These are phyloP conservation scores for Lindgomyces ingoldianus DNA, from an alignment of 495 filamentous ascomycete genomes.

Conservation along the genomic window DNA sequence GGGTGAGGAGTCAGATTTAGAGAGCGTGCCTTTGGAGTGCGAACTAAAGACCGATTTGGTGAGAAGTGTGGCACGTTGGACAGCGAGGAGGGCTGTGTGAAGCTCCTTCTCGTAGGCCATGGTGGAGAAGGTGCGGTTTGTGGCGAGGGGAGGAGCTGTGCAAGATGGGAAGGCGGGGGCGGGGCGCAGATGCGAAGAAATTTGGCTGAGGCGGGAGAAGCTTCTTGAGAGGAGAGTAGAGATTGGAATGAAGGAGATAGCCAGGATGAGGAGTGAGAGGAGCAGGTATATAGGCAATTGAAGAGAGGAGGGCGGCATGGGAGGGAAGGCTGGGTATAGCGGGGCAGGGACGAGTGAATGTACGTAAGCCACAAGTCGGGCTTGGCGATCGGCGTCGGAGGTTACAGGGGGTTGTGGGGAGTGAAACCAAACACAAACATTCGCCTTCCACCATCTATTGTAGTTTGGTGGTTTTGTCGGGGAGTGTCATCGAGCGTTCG, in stretches of 20 bases:
- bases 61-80: slow-evolving; percentile 83
- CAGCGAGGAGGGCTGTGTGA: slow-evolving; percentile 82
- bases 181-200: slow-evolving; percentile 40
- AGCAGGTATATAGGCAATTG: slow-evolving; percentile 9
- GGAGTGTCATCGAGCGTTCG: no score
- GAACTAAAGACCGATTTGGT: slow-evolving; percentile 93
- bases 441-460: no score
- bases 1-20: slow-evolving; percentile 92
- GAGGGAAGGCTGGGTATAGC: background rate
- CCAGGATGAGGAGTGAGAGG: slow-evolving; percentile 54
- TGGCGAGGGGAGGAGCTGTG: background rate
- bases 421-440: background rate
- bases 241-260: slow-evolving; percentile 51
- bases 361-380: background rate
- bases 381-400: background rate
- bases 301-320: background rate
- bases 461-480: no score
- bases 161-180: slow-evolving; percentile 15
- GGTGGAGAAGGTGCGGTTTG: slow-evolving; percentile 7
- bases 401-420: background rate
- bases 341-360: background rate
- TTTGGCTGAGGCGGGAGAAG: slow-evolving; percentile 42
- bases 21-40: slow-evolving; percentile 87
- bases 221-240: slow-evolving; percentile 49
- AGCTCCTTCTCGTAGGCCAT: slow-evolving; percentile 73